These are phyloP conservation scores for Syzygium jambos DNA, from an alignment of 345 rosid genomes.

Conservation along the genomic window DNA sequence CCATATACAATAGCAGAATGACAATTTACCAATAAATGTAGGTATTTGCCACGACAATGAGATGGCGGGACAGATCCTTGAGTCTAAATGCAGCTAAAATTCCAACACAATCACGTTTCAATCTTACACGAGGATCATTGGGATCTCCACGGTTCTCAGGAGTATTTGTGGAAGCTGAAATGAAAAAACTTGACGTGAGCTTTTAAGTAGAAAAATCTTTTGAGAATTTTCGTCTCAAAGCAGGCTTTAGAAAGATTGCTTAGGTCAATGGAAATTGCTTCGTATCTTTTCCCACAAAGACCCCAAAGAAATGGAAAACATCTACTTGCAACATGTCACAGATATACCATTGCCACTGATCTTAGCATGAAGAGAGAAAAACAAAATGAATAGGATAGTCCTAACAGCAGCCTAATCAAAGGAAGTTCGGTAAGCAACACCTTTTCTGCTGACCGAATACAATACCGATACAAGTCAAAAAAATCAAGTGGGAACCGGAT, in stretches of 20 bases:
- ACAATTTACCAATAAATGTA: constrained; percentile 71
- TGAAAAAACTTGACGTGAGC: background rate
- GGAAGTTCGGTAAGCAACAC: background rate
- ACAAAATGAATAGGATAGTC: background rate
- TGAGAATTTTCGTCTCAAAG: background rate
- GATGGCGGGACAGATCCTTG: constrained; percentile 39
- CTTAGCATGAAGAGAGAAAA: background rate
- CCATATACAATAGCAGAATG: background rate
- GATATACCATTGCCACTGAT: background rate
- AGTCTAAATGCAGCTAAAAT: constrained; percentile 84
- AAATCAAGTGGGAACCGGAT: background rate
- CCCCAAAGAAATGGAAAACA: background rate
- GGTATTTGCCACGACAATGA: constrained; percentile 78
- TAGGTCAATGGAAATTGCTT: background rate
- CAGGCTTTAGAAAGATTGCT: background rate
- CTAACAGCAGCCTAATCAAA: background rate
- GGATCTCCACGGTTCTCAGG: constrained; percentile 56
- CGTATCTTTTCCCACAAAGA: background rate
- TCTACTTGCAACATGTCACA: background rate
- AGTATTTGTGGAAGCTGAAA: constrained; percentile 19
- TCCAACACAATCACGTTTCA: constrained; percentile 88
- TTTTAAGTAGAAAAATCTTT: background rate
- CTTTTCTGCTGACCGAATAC: background rate
- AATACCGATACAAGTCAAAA: background rate
- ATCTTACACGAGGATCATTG: constrained; percentile 67